A percentile compares a stretch with the other conserved stretches of the same genome.
phyloP scores from a whole-genome alignment of 495 filamentous ascomycete species.

The Penicillium simplicissimum region DNA sequence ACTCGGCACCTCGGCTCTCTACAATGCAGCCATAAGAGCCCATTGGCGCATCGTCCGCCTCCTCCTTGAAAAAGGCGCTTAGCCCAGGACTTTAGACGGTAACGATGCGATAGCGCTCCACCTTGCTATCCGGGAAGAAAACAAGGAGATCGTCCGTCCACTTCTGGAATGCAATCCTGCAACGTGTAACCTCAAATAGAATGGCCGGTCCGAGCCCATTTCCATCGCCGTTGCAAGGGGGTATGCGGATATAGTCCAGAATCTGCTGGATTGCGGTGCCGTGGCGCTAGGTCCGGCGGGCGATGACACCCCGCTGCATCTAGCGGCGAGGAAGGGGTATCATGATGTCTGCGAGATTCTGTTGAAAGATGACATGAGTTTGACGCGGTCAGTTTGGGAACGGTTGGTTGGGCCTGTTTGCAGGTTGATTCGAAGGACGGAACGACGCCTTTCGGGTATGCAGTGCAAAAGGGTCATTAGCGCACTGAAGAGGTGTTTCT shows the following conservation, averaged over 20 bases:
- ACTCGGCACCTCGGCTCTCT: constrained; percentile 12
- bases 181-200: not conserved
- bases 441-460: not conserved
- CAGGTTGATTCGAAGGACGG: constrained; percentile 4
- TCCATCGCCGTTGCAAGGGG: not conserved
- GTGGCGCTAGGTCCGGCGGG: not conserved
- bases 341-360: constrained; percentile 13
- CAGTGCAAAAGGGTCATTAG: not conserved
- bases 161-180: constrained; percentile 9
- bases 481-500: constrained; percentile 11
- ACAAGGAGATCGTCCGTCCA: constrained; percentile 6
- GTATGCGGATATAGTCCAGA: constrained; percentile 3
- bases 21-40: constrained; percentile 14
- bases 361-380: constrained; percentile 5
- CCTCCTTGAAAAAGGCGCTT: constrained; percentile 9
- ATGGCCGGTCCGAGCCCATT: not conserved
- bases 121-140: constrained; percentile 3
- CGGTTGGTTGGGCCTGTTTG: constrained; percentile 10
- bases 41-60: constrained; percentile 13
- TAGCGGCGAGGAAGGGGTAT: constrained; percentile 8
- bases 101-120: not conserved
- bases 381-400: constrained; percentile 4
- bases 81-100: not conserved
- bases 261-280: constrained; percentile 4
- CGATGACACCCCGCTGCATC: not conserved